Evolutionary conservation across 148 eudicot genomes (phyloP), one percentile per base, ranked within the genome.

Genomic region (Cornus kousa): DNA sequence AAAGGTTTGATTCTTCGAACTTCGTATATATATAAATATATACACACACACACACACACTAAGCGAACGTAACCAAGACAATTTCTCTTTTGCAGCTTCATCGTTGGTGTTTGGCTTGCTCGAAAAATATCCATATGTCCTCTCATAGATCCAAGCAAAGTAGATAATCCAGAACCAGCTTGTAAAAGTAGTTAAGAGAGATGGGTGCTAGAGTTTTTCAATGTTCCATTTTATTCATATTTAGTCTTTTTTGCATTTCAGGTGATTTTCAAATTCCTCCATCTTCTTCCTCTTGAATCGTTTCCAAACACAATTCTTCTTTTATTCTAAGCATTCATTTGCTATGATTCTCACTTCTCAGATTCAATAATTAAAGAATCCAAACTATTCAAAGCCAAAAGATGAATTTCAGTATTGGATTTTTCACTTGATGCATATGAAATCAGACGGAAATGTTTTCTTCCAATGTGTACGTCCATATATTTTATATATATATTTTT

Each of bases 1-100:
- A 89, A 95, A 87, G 87, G 90, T 90, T 82, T 83, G 92, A 91
- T 93, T 91, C 97, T 87, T 75, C 85, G 72, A 69, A 65, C 83
- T 84, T 83, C 82, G 77, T 77, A 73, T 83, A 77, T 81, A 82
- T 83, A 77, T 77, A 70, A 82, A 76, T 82, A 82, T 80, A n/a
- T n/a, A n/a, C n/a, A n/a, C n/a, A n/a, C n/a, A n/a, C n/a, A n/a
- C n/a, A n/a, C n/a, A n/a, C n/a, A n/a, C n/a, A 85, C 76, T 72
- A 75, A 76, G 81, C 80, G 78, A 78, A 73, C 31, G 77, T 67
- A 59, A 72, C 40, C 67, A 79, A 78, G 84, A 70, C 79, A 76
- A 70, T 81, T 83, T 80, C 90, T 83, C 70, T 90, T 85, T 78
- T 81, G 82, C 82, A 87, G 80, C 78, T 62, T 37, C 65, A 83